Base-by-base conservation (phyloP, 116 monocot genomes). In the Iris pallida region DNA sequence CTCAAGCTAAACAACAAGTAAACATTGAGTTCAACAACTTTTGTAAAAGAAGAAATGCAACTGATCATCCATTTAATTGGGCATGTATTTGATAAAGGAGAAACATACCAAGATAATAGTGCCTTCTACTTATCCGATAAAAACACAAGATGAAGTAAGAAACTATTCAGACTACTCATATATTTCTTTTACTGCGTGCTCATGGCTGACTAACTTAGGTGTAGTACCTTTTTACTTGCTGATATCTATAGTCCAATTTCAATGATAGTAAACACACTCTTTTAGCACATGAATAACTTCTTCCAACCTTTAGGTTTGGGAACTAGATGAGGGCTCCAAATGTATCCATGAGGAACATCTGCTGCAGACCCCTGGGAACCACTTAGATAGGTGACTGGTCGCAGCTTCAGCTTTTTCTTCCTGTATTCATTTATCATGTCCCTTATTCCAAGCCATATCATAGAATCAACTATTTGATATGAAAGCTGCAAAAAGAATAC, bases 391-490 rank as follows among this genome's bases (percentile, higher is more conserved):
- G 96, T 92, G 20, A 96, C 87, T 53, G 96, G 96, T 43, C 96
- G 80, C 64, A 96, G 76, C 61, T 92, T 96, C 79, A 96, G 64
- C 64, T 85, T 89, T 71, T 70, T 92, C 76, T 96, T 96, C 57
- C 96, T 82, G 57, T 92, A 91, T 44, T 96, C 96, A 76, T 96
- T 96, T 65, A 96, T 96, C 85, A 96, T 86, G 65, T 92, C 96
- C 19, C 96, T 57, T 74, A 96, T 96, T 61, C 96, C 96, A 74
- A 96, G 89, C 96, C 96, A 96, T 61, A 96, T 96, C 96, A 96
- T 89, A 30, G 92, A 89, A 59, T 96, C 96, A 79, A 96, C 92
- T 75, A 92, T 87, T 78, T 89, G 96, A 64, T 96, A 96, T 16
- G 89, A 96, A 52, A 96, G 85, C 96, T 96, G 86, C 65, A 85